Base-by-base conservation (phyloP, 129 eudicot genomes). In the Deinandra increscens region DNA sequence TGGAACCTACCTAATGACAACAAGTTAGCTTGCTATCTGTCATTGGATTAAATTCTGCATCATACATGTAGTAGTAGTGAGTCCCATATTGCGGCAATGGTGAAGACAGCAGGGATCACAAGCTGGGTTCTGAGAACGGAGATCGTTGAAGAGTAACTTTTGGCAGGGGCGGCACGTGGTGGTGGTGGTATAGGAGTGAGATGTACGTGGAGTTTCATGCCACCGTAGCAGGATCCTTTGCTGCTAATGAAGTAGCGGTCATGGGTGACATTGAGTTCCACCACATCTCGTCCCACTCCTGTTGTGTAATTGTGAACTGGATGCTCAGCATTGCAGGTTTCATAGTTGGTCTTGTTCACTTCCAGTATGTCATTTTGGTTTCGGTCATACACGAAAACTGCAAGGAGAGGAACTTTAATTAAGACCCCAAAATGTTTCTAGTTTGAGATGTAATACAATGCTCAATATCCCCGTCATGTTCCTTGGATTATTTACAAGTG, bases 211-310 rank as follows among this genome's bases (percentile, higher is more conserved):
- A 88, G 46, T 53, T 88, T 91, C 96, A 88, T 86, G 73, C 98
- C 98, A 6, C 96, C 80, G 15, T 72, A 91, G 81, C 98, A 91
- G 66, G 80, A 84, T 0, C 98, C 98, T 4, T 88, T 88, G 78
- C 98, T 88, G 10, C 96, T 88, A 1, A 88, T 81, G 79, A 91
- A 86, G 72, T 91, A 91, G 78, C 78, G 82, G 63, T 78, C 82
- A 20, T 75, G 83, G 38, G 95, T 91, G 64, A 75, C 81, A 12
- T 91, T 91, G 76, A 91, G 89, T 11, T 81, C 83, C 46, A 88
- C 96, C 50, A 91, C 95, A 7, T 91, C 98, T 66, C 98, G 68
- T 72, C 98, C 98, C n/a, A 89, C 96, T 15, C 98, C 96, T 6
- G 88, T 84, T 0, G 96, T 91, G 82, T 83, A 91, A 15, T 88